Conservation (phyloP, 805 yeast species). For the Candida gorgasii region DNA sequence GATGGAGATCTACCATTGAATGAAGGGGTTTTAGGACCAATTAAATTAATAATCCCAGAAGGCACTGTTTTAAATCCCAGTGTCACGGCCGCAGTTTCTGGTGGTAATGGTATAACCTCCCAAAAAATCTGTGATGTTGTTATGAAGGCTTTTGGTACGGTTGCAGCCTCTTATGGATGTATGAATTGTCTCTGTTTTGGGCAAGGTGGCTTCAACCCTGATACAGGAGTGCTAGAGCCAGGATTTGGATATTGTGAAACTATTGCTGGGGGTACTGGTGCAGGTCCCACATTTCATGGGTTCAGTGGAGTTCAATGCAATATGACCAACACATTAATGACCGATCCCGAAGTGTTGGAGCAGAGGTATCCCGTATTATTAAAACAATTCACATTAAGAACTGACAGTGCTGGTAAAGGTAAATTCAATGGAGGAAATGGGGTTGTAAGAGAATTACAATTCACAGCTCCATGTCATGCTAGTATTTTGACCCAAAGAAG, state of each 20-base stretch:
- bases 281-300: conserved; percentile 23
- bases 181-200: conserved; percentile 23
- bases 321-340: conserved; percentile 41
- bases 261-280: conserved; percentile 23
- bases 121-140: conserved; percentile 22
- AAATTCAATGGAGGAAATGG: conserved; percentile 25
- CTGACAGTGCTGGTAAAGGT: conserved; percentile 21
- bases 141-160: conserved; percentile 22
- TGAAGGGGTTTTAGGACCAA: conserved; percentile 18
- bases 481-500: conserved; percentile 23
- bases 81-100: conserved; percentile 18
- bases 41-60: conserved; percentile 16
- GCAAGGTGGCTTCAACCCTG: conserved; percentile 19
- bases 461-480: conserved; percentile 21
- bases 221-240: conserved; percentile 15
- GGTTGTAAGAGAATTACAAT: conserved; percentile 21
- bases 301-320: conserved; percentile 41
- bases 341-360: conserved; percentile 26
- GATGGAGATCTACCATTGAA: conserved; percentile 22
- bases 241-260: conserved; percentile 22
- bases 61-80: conserved; percentile 18
- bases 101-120: conserved; percentile 20
- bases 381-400: conserved; percentile 18
- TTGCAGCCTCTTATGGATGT: conserved; percentile 22
- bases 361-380: conserved; percentile 22